A percentile compares a stretch with the other conserved stretches of the same genome.
phyloP scores from a whole-genome alignment of 2,329 filamentous ascomycete species.

The Tolypocladium guangdongense region DNA sequence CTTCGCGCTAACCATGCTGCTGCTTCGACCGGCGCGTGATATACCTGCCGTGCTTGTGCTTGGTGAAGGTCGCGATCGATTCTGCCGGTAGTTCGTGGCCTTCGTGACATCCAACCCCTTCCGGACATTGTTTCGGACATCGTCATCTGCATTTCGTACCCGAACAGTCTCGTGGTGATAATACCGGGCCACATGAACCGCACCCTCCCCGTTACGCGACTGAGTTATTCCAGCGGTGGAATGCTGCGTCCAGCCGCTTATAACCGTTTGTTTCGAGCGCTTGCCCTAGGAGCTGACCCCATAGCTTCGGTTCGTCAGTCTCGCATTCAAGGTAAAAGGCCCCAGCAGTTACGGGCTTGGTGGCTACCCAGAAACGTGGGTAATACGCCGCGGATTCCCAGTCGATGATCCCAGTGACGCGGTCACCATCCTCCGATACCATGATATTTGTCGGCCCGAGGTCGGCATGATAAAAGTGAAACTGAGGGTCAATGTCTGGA shows the following conservation, averaged over 20 bases:
- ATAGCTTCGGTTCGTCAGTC: not conserved
- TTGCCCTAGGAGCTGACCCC: not conserved
- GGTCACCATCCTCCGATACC: not conserved
- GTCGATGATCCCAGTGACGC: not conserved
- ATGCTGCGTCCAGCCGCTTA: not conserved
- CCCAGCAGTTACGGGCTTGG: not conserved
- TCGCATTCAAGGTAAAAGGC: not conserved
- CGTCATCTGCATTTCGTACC: too few species aligned
- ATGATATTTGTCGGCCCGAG: not conserved
- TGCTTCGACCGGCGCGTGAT: too few species aligned
- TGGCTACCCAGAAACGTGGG: not conserved
- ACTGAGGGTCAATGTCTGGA: slow-evolving; percentile 8
- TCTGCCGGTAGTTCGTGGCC: too few species aligned
- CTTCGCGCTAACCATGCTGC: too few species aligned
- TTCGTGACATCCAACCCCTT: too few species aligned
- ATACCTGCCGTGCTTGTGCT: too few species aligned
- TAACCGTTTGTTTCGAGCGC: not conserved
- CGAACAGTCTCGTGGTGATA: too few species aligned
- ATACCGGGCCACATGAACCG: too few species aligned
- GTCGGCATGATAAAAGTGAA: not conserved
- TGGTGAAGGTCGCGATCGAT: too few species aligned
- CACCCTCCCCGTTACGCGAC: not conserved
- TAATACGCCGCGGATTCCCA: not conserved
- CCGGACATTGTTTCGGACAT: too few species aligned
- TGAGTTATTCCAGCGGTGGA: not conserved